Conservation (phyloP, 1,139 yeast genomes). For the Meyerozyma smithsonii region DNA sequence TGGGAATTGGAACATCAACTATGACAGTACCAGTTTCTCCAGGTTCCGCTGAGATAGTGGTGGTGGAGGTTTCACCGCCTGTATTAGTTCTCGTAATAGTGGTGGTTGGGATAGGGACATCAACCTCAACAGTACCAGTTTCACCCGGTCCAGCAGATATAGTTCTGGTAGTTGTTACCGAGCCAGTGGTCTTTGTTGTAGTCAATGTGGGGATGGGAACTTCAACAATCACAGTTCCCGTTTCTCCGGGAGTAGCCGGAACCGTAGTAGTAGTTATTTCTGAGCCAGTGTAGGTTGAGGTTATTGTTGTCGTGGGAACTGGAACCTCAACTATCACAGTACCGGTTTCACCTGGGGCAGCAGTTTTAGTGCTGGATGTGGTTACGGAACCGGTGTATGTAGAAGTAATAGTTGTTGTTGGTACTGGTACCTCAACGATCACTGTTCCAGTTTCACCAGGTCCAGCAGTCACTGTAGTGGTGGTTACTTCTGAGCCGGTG, state of each 20-base stretch:
- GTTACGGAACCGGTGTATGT: slow-evolving; percentile 6
- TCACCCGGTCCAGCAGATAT: slow-evolving; percentile 8
- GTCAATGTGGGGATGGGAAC: slow-evolving; percentile 7
- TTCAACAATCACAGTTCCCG: slow-evolving; percentile 8
- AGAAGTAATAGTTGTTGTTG: slow-evolving; percentile 8
- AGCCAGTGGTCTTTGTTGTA: slow-evolving; percentile 6
- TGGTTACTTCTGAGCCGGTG: slow-evolving; percentile 2
- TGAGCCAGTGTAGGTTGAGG: slow-evolving; percentile 8
- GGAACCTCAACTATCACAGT: slow-evolving; percentile 10
- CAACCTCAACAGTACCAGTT: slow-evolving; percentile 5
- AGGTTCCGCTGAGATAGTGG: slow-evolving; percentile 1
- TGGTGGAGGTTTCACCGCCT: slow-evolving; percentile 3
- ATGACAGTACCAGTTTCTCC: slow-evolving; percentile 6
- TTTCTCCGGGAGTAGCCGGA: slow-evolving; percentile 8
- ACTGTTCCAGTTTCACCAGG: slow-evolving; percentile 12
- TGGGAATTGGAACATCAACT: slow-evolving; percentile 4
- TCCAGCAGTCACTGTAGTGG: slow-evolving; percentile 3
- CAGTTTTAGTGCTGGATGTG: slow-evolving; percentile 7
- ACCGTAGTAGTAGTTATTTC: slow-evolving; percentile 6
- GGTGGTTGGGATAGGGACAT: slow-evolving; percentile 5
- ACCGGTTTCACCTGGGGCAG: slow-evolving; percentile 7
- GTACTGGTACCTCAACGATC: slow-evolving; percentile 12
- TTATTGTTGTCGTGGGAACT: slow-evolving; percentile 4
- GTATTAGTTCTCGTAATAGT: slow-evolving; percentile 1
- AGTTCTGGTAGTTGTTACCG: slow-evolving; percentile 5